Evolutionary conservation across 1,284 basidiomycete species (phyloP), one percentile per base, ranked within the genome.

Genomic region (Pyrrhoderma noxium): DNA sequence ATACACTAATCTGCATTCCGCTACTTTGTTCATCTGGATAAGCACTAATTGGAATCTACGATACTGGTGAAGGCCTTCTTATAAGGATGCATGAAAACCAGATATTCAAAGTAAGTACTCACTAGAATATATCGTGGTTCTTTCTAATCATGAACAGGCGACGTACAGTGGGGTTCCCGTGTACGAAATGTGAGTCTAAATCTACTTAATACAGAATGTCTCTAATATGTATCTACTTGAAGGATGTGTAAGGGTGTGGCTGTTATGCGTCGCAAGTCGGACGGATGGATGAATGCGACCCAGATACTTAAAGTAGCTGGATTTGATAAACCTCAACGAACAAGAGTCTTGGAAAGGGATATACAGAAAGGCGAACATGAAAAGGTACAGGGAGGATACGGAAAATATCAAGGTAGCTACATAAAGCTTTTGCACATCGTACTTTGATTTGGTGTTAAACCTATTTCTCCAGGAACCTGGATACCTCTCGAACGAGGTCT

Each of bases 261-360:
- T 48, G 93, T 99, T 58, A 99, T 99, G 96, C 82, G 95, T 49
- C 79, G 96, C 59, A 84, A 94, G 61, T 79, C 89, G 39, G 96
- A 99, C 70, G 89, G 87, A 45, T 99, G 96, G 90, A 76, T 97
- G 54, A 99, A 99, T 76, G 96, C 96, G 66, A 99, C 96, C 1
- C 96, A 99, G 70, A 97, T 99, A 56, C 82, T 99, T 65, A 99
- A 99, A 68, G 95, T 99, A 59, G 96, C 95, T 31, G 96, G 95
- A 8, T 97, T 99, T 61, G 96, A 99, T 72, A 99, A 99, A 67
- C 96, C 96, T 0, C 96, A 99, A 67, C 78, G 96, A 45, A 99
- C 96, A 51, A 83, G 96, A 54, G 94, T 99, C 11, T 77, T 99
- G 45, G 96, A 99, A 68, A 82, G 96, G 58, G 96, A 99, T 70